Conservation (phyloP, 108 stramenopile genomes). For the Pseudonitzschia delicatissima region DNA sequence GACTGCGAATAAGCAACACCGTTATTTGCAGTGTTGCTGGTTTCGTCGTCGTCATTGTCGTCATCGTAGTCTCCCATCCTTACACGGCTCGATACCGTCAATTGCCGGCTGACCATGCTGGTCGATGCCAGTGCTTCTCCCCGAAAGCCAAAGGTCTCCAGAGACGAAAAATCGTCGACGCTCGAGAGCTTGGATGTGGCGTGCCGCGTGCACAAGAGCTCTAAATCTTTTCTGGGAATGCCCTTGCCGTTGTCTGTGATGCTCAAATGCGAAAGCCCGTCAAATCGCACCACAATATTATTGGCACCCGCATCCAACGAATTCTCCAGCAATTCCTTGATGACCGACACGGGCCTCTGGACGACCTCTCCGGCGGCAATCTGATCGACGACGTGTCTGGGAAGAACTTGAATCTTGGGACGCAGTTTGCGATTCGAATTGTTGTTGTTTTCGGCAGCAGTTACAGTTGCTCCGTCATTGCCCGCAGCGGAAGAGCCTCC, state of each 20-base stretch:
- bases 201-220: conserved; percentile 90
- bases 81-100: conserved; percentile 45
- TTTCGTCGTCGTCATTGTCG: neutral
- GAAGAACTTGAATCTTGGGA: conserved; percentile 38
- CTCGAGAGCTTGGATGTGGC: conserved; percentile 90
- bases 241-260: conserved; percentile 79
- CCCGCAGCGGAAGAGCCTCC: neutral
- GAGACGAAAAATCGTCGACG: conserved; percentile 74
- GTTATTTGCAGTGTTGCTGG: neutral
- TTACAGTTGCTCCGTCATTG: neutral
- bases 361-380: conserved; percentile 99
- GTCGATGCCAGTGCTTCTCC: conserved; percentile 93
- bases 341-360: conserved; percentile 90
- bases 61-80: neutral
- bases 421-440: neutral
- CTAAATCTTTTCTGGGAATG: conserved; percentile 65
- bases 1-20: conserved; percentile 54
- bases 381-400: conserved; percentile 86
- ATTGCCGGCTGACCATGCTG: conserved; percentile 57
- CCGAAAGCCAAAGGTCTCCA: conserved; percentile 96
- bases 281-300: conserved; percentile 27
- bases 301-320: conserved; percentile 88
- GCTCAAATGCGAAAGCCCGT: conserved; percentile 29
- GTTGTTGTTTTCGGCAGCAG: neutral
- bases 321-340: conserved; percentile 99